A percentile compares a stretch with the other conserved stretches of the same genome.
Conservation (phyloP, 768 basidiomycete species). For the Suillus subluteus region DNA sequence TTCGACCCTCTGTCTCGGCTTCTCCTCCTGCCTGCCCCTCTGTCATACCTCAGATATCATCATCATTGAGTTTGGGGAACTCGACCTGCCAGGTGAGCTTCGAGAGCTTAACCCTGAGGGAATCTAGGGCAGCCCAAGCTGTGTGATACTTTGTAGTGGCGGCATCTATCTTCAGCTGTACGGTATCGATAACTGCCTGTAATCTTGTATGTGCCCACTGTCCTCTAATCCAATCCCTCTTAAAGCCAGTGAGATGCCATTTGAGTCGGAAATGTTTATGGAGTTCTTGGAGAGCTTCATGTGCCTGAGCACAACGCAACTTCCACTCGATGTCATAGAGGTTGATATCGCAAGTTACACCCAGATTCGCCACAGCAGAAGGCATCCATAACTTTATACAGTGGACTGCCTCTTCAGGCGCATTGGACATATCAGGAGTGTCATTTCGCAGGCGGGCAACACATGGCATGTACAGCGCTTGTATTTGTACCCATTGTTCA, state of each 20-base stretch:
- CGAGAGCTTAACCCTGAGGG: neutral
- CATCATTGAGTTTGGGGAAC: neutral
- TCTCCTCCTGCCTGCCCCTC: neutral
- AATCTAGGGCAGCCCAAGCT: neutral
- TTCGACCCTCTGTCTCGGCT: neutral
- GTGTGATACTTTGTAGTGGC: neutral
- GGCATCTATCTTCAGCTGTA: neutral
- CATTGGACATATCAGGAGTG: neutral
- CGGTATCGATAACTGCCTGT: neutral
- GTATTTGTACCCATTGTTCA: neutral
- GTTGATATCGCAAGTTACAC: neutral
- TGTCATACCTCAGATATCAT: neutral
- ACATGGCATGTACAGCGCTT: neutral
- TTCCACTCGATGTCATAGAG: neutral
- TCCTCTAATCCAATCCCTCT: neutral
- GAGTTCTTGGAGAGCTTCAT: neutral
- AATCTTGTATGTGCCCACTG: neutral
- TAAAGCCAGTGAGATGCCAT: neutral
- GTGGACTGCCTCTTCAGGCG: neutral
- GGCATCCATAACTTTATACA: neutral
- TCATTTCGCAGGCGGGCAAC: neutral
- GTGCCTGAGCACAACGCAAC: neutral
- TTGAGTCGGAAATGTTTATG: neutral
- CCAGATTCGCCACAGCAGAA: neutral
- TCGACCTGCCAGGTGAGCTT: neutral